Conservation (phyloP, 2,329 filamentous ascomycete genomes). For the Fusarium xyrophilum region DNA sequence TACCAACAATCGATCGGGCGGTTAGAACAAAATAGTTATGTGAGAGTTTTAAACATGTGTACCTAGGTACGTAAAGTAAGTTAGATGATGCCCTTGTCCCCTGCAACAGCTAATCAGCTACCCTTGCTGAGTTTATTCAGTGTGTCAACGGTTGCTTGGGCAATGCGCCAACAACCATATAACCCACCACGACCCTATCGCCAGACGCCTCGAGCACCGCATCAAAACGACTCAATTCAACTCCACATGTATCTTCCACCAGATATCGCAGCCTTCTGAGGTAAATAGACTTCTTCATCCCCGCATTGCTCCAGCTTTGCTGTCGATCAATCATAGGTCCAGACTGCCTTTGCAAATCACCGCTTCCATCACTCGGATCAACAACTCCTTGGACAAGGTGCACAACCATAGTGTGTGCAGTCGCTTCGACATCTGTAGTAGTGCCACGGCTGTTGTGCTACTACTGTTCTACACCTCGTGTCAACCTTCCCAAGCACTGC, state of each 20-base stretch:
- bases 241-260: slow-evolving; percentile 31
- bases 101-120: slow-evolving; percentile 19
- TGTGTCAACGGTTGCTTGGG: slow-evolving; percentile 36
- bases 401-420: not conserved
- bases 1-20: not conserved
- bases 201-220: not conserved
- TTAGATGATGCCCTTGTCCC: slow-evolving; percentile 8
- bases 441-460: not conserved
- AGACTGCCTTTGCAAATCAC: not conserved
- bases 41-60: not conserved
- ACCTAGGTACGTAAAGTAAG: too few relatives aligned
- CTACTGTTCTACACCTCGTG: not conserved
- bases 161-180: slow-evolving; percentile 31
- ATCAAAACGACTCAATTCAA: slow-evolving; percentile 13
- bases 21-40: not conserved
- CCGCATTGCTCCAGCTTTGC: slow-evolving; percentile 19
- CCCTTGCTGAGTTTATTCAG: slow-evolving; percentile 13
- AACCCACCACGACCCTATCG: slow-evolving; percentile 24
- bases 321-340: slow-evolving; percentile 20
- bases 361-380: not conserved
- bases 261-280: slow-evolving; percentile 23
- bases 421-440: not conserved
- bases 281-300: slow-evolving; percentile 30
- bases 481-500: slow-evolving; percentile 4
- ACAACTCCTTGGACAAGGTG: not conserved